Percentiles rank a stretch among this genome's conserved stretches.
These are phyloP conservation scores for Syzygium aqueum DNA, from an alignment of 345 rosid genomes.

Conservation along the genomic window DNA sequence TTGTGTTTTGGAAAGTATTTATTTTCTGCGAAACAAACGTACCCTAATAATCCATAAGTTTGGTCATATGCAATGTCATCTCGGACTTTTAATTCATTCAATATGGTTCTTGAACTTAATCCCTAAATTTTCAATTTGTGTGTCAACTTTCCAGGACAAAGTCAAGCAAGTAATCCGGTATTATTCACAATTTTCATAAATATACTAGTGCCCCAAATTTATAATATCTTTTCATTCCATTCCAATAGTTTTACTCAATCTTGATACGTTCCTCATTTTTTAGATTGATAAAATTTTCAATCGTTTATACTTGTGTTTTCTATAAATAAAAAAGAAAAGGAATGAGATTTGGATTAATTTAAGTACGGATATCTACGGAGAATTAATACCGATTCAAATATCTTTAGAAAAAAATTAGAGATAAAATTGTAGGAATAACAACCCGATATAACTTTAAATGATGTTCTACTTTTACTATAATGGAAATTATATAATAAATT, in stretches of 20 bases:
- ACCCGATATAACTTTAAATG: neutral
- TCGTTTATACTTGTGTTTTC: neutral
- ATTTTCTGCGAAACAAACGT: too few relatives aligned
- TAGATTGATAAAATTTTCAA: too few relatives aligned
- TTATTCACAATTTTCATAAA: neutral
- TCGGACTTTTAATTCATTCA: neutral
- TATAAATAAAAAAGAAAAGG: neutral
- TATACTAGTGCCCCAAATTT: neutral
- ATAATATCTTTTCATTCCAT: too few relatives aligned
- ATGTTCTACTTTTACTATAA: neutral
- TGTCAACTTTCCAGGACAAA: neutral
- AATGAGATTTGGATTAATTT: neutral
- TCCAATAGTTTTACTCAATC: too few relatives aligned
- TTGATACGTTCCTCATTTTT: too few relatives aligned
- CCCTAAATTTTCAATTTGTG: neutral
- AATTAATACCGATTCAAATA: neutral
- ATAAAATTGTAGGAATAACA: neutral
- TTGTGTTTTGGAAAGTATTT: too few relatives aligned
- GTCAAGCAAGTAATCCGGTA: neutral
- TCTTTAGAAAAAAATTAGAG: neutral
- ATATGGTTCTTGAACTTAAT: neutral
- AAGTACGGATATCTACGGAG: neutral
- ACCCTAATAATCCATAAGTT: neutral
- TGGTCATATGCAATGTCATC: neutral
- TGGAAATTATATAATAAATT: neutral